Conservation (phyloP, 2,329 filamentous ascomycete genomes). For the Colletotrichum tropicale region DNA sequence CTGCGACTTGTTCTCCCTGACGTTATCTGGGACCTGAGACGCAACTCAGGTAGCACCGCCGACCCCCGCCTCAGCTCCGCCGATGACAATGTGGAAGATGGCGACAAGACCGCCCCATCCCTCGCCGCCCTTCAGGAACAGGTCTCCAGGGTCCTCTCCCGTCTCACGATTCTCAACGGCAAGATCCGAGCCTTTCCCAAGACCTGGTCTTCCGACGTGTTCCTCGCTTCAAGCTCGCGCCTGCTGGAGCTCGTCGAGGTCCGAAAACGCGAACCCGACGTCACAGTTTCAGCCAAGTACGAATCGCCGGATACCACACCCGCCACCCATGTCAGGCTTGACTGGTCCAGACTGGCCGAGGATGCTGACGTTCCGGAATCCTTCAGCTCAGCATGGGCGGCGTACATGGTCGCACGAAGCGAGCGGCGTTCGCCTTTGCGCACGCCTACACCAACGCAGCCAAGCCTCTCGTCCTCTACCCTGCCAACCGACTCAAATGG, state of each 20-base stretch:
- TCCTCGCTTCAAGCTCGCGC: background rate
- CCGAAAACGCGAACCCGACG: background rate
- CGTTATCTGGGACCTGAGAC: background rate
- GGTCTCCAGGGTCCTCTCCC: background rate
- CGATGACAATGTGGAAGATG: background rate
- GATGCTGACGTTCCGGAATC: background rate
- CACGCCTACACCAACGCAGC: background rate
- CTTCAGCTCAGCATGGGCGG: background rate
- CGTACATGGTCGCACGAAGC: background rate
- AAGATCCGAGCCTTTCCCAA: background rate
- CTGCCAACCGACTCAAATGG: background rate
- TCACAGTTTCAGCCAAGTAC: background rate
- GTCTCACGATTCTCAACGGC: background rate
- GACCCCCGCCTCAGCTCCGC: background rate
- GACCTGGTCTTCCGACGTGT: background rate
- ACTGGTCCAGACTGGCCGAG: background rate
- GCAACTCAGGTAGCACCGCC: background rate
- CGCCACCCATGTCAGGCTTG: background rate
- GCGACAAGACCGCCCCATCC: background rate
- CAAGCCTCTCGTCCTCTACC: background rate
- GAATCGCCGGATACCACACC: background rate
- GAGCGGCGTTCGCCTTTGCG: background rate
- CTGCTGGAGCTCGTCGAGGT: background rate
- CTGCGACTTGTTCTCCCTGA: background rate
- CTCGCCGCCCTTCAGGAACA: background rate